Conservation (phyloP, 495 filamentous ascomycete genomes). For the Rhypophila decipiens region DNA sequence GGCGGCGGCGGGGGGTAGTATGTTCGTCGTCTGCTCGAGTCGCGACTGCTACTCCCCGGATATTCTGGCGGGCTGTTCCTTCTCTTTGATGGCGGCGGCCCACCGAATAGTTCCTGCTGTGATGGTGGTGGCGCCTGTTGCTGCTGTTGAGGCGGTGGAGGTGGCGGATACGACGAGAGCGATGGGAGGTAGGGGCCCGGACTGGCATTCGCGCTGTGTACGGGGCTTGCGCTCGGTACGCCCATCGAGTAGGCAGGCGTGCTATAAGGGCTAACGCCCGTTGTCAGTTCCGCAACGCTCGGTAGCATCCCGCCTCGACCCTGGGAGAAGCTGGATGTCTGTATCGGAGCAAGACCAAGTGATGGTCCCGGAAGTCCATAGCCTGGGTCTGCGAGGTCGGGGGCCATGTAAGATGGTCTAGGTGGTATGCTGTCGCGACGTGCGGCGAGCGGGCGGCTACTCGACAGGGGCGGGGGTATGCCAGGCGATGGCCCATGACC, state of each 20-base stretch:
- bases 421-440: conserved; percentile 42
- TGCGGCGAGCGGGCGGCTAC: conserved; percentile 24
- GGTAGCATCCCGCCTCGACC: conserved; percentile 36
- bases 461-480: conserved; percentile 16
- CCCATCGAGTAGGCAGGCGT: conserved; percentile 45
- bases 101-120: no score
- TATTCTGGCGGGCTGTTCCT: conserved; percentile 37
- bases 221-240: conserved; percentile 29
- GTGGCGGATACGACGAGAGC: conserved; percentile 30
- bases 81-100: conserved; percentile 19
- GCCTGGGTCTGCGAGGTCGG: conserved; percentile 21
- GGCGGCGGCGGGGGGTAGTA: conserved; percentile 26
- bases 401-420: conserved; percentile 20
- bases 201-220: conserved; percentile 33
- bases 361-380: conserved; percentile 25
- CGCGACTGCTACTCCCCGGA: conserved; percentile 29
- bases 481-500: conserved; percentile 3
- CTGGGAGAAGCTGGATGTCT: conserved; percentile 20
- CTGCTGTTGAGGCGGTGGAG: conserved; percentile 25
- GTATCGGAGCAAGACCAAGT: conserved; percentile 39
- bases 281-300: conserved; percentile 49
- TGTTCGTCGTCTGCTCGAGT: conserved; percentile 39
- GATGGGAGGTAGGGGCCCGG: conserved; percentile 35
- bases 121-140: no score
- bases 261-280: conserved; percentile 47